These are phyloP conservation scores for Suillus alpinus DNA, from an alignment of 768 basidiomycete species.

Conservation along the genomic window DNA sequence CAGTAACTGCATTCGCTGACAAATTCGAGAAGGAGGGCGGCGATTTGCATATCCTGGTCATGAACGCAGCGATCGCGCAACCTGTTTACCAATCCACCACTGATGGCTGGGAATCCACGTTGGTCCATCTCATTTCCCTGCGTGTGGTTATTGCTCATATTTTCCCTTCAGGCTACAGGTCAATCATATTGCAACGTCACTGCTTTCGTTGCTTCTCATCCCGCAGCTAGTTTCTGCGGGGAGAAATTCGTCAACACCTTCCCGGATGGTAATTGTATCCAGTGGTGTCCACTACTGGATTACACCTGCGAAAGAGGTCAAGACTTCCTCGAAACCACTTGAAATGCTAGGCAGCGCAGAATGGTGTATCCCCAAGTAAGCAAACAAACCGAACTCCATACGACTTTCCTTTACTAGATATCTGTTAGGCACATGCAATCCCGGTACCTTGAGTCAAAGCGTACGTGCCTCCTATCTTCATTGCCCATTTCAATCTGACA, in stretches of 20 bases:
- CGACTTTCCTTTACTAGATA: too few species aligned
- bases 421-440: too few species aligned
- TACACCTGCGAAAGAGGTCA: too few species aligned
- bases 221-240: constrained; percentile 29
- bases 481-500: too few species aligned
- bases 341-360: too few species aligned
- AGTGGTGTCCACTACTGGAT: constrained; percentile 28
- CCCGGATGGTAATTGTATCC: constrained; percentile 30
- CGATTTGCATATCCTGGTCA: constrained; percentile 41
- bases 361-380: too few species aligned
- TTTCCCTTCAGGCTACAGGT: constrained; percentile 29
- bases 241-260: constrained; percentile 16
- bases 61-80: constrained; percentile 36
- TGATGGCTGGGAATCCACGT: constrained; percentile 50
- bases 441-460: too few species aligned
- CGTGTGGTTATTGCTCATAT: neutral
- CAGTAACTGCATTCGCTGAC: constrained; percentile 39
- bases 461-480: too few species aligned
- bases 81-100: constrained; percentile 22
- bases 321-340: too few species aligned
- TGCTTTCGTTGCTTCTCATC: constrained; percentile 32
- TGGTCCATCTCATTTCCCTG: constrained; percentile 3
- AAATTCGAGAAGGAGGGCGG: constrained; percentile 16
- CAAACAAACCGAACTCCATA: too few species aligned
- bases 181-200: constrained; percentile 31